These are phyloP conservation scores for sweet orange (Citrus sinensis) DNA, from an alignment of 345 rosid genomes.

Conservation along the genomic window DVS_A1.0 CM039169.1:2634001-2634500, in stretches of 20 bases:
- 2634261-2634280: slow-evolving; percentile 58
- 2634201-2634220: slow-evolving; percentile 70
- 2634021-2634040: slow-evolving; percentile 86
- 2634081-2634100: slow-evolving; percentile 33
- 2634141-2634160: not conserved
- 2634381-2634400: not conserved
- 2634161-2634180: slow-evolving; percentile 55
- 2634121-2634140: too few relatives aligned
- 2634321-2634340: slow-evolving; percentile 79
- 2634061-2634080: slow-evolving; percentile 95
- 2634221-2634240: slow-evolving; percentile 48
- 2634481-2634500: not conserved
- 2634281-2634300: slow-evolving; percentile 59
- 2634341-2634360: slow-evolving; percentile 53
- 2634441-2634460: not conserved
- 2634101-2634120: not conserved
- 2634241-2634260: slow-evolving; percentile 68
- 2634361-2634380: slow-evolving; percentile 39
- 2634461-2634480: slow-evolving; percentile 13
- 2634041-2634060: slow-evolving; percentile 87
- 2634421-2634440: not conserved
- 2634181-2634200: slow-evolving; percentile 75
- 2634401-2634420: not conserved
- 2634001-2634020: slow-evolving; percentile 23
- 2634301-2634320: slow-evolving; percentile 59